Percentiles rank a stretch among this genome's conserved stretches.
These are phyloP conservation scores for Medicago ruthenica DNA, from an alignment of 306 rosid genomes.

Conservation along the genomic window DNA sequence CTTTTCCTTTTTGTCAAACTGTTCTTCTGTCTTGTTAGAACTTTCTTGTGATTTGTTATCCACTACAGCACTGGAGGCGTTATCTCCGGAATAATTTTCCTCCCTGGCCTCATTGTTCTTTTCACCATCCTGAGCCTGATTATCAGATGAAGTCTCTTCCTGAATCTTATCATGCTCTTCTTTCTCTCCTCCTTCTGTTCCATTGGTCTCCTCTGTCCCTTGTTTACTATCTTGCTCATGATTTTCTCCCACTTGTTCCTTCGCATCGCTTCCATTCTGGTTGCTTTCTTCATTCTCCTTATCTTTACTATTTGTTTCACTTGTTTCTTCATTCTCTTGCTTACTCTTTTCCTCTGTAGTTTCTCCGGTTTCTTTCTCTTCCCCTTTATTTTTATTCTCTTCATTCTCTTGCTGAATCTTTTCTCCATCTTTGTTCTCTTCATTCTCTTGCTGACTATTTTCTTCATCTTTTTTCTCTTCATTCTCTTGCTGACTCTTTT, in stretches of 20 bases:
- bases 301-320: conserved; percentile 35
- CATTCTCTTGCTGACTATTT: conserved; percentile 38
- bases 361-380: conserved; percentile 48
- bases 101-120: conserved; percentile 63
- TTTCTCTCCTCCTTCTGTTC: conserved; percentile 39
- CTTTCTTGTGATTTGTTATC: conserved; percentile 54
- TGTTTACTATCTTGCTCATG: conserved; percentile 50
- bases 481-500: neutral
- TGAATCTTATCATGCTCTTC: conserved; percentile 62
- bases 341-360: conserved; percentile 30
- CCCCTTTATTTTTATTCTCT: conserved; percentile 44
- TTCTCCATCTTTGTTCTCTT: conserved; percentile 32
- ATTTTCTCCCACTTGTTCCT: conserved; percentile 41
- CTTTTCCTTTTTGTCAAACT: conserved; percentile 57
- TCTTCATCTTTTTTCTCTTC: conserved; percentile 38
- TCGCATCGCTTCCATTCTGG: conserved; percentile 38
- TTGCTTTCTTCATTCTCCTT: conserved; percentile 47
- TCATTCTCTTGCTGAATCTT: conserved; percentile 35
- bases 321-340: conserved; percentile 39
- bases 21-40: conserved; percentile 55
- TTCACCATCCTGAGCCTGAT: conserved; percentile 65
- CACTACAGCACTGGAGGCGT: conserved; percentile 82
- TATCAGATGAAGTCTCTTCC: conserved; percentile 57
- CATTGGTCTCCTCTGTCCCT: conserved; percentile 49
- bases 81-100: conserved; percentile 75